Evolutionary conservation across 208 protist species (phyloP).

Genomic region (Sergeia podlipaevii): DNA sequence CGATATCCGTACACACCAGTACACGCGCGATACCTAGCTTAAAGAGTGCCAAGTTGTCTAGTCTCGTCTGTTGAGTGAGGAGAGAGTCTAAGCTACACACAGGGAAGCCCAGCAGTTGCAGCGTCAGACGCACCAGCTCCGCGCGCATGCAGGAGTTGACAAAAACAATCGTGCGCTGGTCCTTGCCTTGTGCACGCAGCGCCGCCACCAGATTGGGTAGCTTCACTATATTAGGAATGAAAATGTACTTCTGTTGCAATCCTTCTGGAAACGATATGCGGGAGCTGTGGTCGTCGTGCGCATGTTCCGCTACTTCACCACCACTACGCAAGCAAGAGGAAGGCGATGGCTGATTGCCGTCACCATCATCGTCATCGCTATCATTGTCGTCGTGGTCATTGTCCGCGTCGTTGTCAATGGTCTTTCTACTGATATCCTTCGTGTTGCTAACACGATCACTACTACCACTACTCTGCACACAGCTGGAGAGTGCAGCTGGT

Average conservation of each 20-base stretch:
- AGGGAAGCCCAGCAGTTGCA: constrained; percentile 94
- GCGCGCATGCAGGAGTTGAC: constrained; percentile 79
- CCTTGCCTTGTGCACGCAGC: constrained; percentile 44
- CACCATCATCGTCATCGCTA: background rate
- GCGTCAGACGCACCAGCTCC: constrained; percentile 79
- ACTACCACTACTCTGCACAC: no score
- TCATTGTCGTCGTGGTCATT: background rate
- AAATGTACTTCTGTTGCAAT: constrained; percentile 62
- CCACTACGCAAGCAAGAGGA: background rate
- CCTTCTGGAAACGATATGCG: constrained; percentile 38
- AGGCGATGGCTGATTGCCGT: background rate
- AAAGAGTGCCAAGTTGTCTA: constrained; percentile 97
- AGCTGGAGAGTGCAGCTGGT: no score
- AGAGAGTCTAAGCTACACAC: constrained; percentile 97
- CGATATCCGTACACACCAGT: constrained; percentile 90
- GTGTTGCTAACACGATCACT: no score
- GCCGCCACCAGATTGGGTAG: constrained; percentile 73
- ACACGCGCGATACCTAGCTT: constrained; percentile 89
- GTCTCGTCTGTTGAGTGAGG: constrained; percentile 95
- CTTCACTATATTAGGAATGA: constrained; percentile 84
- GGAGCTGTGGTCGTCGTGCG: no score
- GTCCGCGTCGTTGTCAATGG: no score
- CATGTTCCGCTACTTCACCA: no score
- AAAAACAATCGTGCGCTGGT: constrained; percentile 83
- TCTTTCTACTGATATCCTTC: no score